Percentiles rank a stretch among this genome's conserved stretches.
Conservation (phyloP, 306 rosid genomes). For the Ormosia semicastrata region DNA sequence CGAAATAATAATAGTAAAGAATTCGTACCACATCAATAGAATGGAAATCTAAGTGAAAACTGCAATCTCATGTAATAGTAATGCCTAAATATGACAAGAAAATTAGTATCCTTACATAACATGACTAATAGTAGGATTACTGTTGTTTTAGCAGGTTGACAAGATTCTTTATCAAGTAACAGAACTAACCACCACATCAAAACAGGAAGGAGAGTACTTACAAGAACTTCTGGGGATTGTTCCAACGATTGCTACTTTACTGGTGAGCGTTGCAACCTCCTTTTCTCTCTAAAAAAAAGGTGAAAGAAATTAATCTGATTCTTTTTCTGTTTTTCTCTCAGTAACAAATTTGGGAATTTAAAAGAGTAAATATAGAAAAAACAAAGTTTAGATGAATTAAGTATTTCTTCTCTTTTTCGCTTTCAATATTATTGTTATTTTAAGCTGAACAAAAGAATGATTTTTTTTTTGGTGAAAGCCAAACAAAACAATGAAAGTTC, state of each 20-base stretch:
- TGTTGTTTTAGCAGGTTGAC: slow-evolving; percentile 49
- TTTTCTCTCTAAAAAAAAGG: neutral
- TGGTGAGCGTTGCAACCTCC: slow-evolving; percentile 40
- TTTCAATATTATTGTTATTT: neutral
- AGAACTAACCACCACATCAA: slow-evolving; percentile 50
- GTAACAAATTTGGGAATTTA: neutral
- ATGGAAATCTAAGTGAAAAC: too few species aligned
- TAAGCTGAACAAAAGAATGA: too few species aligned
- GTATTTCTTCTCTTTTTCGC: neutral
- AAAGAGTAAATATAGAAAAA: neutral
- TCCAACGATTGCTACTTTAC: slow-evolving; percentile 28
- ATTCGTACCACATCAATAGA: too few species aligned
- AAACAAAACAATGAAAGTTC: too few species aligned
- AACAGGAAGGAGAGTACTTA: slow-evolving; percentile 46
- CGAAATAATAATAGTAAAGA: too few species aligned
- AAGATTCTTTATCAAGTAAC: slow-evolving; percentile 57
- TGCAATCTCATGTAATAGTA: neutral
- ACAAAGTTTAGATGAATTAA: neutral
- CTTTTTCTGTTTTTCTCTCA: neutral
- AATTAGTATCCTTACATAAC: neutral
- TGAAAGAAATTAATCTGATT: neutral
- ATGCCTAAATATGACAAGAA: neutral
- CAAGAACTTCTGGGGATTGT: slow-evolving; percentile 39
- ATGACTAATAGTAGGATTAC: neutral
- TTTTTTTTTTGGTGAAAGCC: too few species aligned